Base-by-base conservation (phyloP, 2,329 filamentous ascomycete species). In the Scytalidium sp. region DNA sequence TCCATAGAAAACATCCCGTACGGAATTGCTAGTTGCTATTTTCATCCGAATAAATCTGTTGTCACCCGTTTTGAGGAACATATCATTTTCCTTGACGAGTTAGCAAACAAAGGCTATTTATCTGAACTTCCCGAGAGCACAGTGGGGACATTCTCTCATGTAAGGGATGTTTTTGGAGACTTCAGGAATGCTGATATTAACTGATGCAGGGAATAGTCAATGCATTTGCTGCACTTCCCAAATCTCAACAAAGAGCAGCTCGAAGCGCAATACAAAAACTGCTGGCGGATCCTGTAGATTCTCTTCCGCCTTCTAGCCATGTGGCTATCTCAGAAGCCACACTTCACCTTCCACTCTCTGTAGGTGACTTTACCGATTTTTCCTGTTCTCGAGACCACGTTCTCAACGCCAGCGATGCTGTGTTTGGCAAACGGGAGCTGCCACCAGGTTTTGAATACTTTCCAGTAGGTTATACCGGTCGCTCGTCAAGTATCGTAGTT, bases 301-400 rank as follows among this genome's bases (percentile, higher is more conserved):
- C 45, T 15, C 47, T 59, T 20, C 57, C 60, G 8, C 53, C 60
- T 5, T 51, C 60, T 11, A 47, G 57, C 15, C 61, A 61, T 41
- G 58, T 63, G 22, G 56, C 62, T 8, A 49, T 81, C 15, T 54
- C 64, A 36, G 60, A 69, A 25, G 73, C 76, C 17, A 64, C 64
- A 3, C 63, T 81, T 55, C 76, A 84, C 57, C 59, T 85, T 0
- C 83, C 83, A 0, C 64, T 86, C 32, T 62, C 68, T 3, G 74
- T 82, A 17, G 70, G 71, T 3, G 80, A 79, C 29, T 85, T 83
- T 58, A 78, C 65, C 41, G 82, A 84, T 61, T 83, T 81, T 63
- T 79, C 74, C 2, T 79, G 75, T 49, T 78, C 74, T 0, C 66
- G 72, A 8, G 72, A 80, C 41, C 79, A 83, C 52, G 70, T 75